Evolutionary conservation across 225 moss, liverwort and hornwort species (phyloP).

Genomic region (Asterella californica): DNA sequence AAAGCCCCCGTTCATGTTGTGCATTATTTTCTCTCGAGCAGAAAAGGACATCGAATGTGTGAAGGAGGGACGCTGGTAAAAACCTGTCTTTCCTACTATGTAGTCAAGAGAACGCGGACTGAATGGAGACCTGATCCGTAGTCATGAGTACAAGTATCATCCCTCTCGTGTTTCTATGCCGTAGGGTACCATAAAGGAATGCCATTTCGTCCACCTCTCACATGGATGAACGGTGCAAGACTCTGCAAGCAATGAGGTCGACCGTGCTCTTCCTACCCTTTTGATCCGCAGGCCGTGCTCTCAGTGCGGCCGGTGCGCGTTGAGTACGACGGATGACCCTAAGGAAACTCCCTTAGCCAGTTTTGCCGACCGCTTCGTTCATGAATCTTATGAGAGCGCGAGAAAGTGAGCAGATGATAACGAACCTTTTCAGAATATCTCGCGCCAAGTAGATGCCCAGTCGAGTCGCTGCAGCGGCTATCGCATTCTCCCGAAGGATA

Average conservation of each 20-base stretch:
- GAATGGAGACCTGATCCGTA: neutral
- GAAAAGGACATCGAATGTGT: neutral
- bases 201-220: neutral
- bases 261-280: neutral
- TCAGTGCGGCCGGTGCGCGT: neutral
- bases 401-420: too few species aligned
- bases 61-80: neutral
- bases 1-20: neutral
- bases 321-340: neutral
- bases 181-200: neutral
- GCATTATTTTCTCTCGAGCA: neutral
- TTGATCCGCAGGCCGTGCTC: neutral
- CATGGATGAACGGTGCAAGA: neutral
- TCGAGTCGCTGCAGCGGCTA: too few species aligned
- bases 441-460: too few species aligned
- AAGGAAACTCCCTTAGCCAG: neutral
- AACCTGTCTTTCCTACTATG: neutral
- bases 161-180: neutral
- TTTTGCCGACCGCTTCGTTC: too few species aligned
- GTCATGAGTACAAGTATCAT: neutral
- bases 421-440: too few species aligned
- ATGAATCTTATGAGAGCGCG: too few species aligned
- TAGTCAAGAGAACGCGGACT: neutral
- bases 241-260: neutral
- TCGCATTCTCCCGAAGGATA: too few species aligned